Evolutionary conservation across 2,329 filamentous ascomycete genomes (phyloP), one percentile per base, ranked within the genome.

Genomic region (Epichloe sibirici): DNA sequence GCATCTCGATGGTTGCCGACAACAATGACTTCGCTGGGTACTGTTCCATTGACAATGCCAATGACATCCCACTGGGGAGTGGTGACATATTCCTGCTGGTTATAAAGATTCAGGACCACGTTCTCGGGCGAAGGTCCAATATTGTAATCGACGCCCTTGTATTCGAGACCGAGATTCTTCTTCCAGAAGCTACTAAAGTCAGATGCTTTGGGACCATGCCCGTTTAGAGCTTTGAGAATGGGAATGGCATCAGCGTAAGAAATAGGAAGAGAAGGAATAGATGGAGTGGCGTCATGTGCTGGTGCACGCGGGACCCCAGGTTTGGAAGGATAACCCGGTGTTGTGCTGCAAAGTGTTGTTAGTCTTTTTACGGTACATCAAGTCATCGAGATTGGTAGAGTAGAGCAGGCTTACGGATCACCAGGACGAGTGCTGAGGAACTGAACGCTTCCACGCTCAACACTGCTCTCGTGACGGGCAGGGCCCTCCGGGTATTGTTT

Each of bases 1-100:
- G 90, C 88, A 68, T 95, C 90, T 37, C 90, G 82, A 63, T 95
- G 90, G 63, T 95, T 95, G n/a, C 90, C 90, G 35, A 97, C 72
- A 3, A 98, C 77, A 45, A 98, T 75, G 1, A 95, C 89, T 63
- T 96, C 90, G 60, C 95, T 83, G 0, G 82, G 74, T 38, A 93
- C 81, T 0, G 85, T 86, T 9, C 91, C 93, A 61, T 95, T 95
- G 65, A 98, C 88, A 45, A 93, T 75, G 45, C 91, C 91, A 57
- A 97, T 91, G 2, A 93, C 88, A 63, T 98, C 86, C 90, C 90
- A 95, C 50, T 91, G 73, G 4, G 87, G 86, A 0, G 86, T 93
- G 1, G 79, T 91, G 13, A 82, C 81, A 62, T 95, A 93, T 45
- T 89, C 81, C 69, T 94, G 88, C 61, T 89, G 74, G 61, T 91